Evolutionary conservation across 2,329 filamentous ascomycete genomes (phyloP).

Genomic region (Fragosphaeria purpurea): DNA sequence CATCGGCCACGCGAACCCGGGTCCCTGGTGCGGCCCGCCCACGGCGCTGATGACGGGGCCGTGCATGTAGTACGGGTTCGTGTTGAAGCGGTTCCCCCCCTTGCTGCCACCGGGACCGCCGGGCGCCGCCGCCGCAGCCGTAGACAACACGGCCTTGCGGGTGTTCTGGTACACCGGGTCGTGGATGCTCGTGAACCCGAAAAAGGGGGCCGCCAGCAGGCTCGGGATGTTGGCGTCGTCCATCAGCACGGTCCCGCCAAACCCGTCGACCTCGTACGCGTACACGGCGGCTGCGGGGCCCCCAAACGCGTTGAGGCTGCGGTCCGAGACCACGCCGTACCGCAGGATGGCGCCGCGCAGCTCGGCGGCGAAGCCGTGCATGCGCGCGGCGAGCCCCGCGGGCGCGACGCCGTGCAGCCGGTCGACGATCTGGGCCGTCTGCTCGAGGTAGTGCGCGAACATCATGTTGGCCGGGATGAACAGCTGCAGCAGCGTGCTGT

Average conservation of each 20-base stretch:
- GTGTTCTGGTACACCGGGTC: conserved; percentile 65
- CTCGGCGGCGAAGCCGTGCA: conserved; percentile 49
- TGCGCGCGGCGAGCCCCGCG: conserved; percentile 38
- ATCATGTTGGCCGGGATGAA: conserved; percentile 88
- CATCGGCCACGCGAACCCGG: conserved; percentile 81
- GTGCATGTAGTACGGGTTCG: conserved; percentile 60
- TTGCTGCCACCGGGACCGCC: background rate
- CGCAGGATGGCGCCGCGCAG: conserved; percentile 15
- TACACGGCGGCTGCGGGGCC: conserved; percentile 39
- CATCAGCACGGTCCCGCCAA: conserved; percentile 50
- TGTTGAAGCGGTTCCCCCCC: conserved; percentile 27
- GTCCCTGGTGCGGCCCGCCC: conserved; percentile 43
- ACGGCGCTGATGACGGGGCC: conserved; percentile 41
- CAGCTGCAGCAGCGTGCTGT: conserved; percentile 75
- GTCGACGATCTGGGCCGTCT: conserved; percentile 35
- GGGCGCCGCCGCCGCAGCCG: background rate
- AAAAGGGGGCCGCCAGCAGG: conserved; percentile 49
- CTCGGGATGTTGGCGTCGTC: conserved; percentile 59
- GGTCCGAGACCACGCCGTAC: conserved; percentile 37
- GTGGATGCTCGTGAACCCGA: conserved; percentile 46
- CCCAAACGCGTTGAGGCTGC: conserved; percentile 17
- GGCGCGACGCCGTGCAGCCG: conserved; percentile 23
- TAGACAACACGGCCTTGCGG: conserved; percentile 54
- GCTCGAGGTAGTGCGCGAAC: conserved; percentile 54
- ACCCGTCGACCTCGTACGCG: conserved; percentile 65